Base-by-base conservation (phyloP, 768 basidiomycete species). In the Mycena belliarum region DNA sequence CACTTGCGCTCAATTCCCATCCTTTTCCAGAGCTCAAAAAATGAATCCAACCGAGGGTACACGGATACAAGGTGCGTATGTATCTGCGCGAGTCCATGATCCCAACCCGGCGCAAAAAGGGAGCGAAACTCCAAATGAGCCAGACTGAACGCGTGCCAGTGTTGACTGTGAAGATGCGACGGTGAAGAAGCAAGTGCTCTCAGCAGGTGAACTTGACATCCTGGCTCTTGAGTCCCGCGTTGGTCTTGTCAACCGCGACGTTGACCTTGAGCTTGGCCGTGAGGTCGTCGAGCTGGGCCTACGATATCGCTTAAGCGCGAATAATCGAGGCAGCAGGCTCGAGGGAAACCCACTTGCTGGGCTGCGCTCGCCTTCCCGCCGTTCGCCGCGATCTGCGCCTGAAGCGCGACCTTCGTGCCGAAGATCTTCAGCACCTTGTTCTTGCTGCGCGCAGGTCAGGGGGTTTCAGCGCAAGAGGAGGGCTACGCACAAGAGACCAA, bases 361-460 rank as follows among this genome's bases (percentile, higher is more conserved):
- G 49, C 18, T 18, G 55, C 55, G 24, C 40, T 25, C 20, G 55
- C 55, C 42, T 15, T 45, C 2, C 55, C 55, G 18, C 55, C 55
- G 40, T 45, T 50, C 49, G 50, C 15, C 9, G 55, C 55, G 43
- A 57, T 50, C 43, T 57, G 32, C 20, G 47, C 55, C 32, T 57
- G 55, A 35, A 57, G 48, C 7, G 55, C 55, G 32, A 57, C 55
- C 55, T 50, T 57, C 1, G 55, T 57, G 43, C 55, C 55, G 43
- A 57, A 57, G 35, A 57, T 37, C 49, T 57, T 57, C 25, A 57
- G 43, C 25, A 57, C 55, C 35, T 57, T 57, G 49, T 57, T 57
- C 23, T 57, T 57, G 24, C 55, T 57, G 48, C 12, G 25, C 9
- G 14, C 35, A 9, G n/a, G 25, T 32, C 37, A 28, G 18, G 29